Conservation (phyloP, 306 rosid genomes). For the Corylus heterophylla region DNA sequence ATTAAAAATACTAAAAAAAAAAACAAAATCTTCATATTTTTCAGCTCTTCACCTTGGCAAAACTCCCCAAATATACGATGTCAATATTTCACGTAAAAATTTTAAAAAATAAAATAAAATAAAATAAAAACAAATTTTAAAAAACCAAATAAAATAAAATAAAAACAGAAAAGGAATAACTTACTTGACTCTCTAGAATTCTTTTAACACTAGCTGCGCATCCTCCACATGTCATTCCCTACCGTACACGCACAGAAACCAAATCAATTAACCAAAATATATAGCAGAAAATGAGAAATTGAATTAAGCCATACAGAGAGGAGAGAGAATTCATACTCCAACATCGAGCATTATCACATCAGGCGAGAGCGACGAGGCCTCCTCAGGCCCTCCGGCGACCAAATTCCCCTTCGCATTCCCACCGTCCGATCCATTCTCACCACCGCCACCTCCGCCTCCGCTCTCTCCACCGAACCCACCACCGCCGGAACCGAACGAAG, state of each 20-base stretch:
- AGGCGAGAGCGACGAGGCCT: conserved; percentile 46
- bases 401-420: conserved; percentile 50
- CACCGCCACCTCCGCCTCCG: conserved; percentile 37
- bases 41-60: neutral
- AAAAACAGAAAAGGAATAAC: conserved; percentile 6
- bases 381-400: conserved; percentile 53
- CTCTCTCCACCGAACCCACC: conserved; percentile 42
- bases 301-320: neutral
- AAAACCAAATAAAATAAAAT: neutral
- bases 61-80: neutral
- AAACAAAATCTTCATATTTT: neutral
- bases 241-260: conserved; percentile 5
- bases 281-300: neutral
- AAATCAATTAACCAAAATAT: neutral
- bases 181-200: conserved; percentile 72
- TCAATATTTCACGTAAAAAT: neutral
- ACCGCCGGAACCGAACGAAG: conserved; percentile 59
- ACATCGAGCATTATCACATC: conserved; percentile 90
- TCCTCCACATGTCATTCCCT: conserved; percentile 80
- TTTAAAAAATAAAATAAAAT: neutral
- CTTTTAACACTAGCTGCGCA: conserved; percentile 79
- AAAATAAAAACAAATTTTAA: neutral
- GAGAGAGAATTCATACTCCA: conserved; percentile 50
- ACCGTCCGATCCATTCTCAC: conserved; percentile 51
- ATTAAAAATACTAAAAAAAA: neutral